Percentiles rank a stretch among this genome's conserved stretches.
phyloP scores from a whole-genome alignment of 768 basidiomycete genomes.

The Trametes gibbosa region DNA sequence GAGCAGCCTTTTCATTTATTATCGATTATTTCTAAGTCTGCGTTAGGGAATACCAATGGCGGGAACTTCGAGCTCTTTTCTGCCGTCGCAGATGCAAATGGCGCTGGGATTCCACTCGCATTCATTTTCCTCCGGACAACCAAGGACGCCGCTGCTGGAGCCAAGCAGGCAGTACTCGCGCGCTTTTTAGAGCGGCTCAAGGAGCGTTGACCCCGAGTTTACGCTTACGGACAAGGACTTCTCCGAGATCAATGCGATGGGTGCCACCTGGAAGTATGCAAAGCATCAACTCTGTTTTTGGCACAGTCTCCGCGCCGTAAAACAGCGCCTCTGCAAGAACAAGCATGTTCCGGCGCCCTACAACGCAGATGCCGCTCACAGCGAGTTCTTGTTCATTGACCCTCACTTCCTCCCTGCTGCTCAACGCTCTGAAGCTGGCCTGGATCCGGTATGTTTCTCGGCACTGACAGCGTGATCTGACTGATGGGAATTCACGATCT shows the following conservation, averaged over 20 bases:
- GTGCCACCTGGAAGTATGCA: constrained; percentile 25
- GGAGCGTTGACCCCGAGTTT: constrained; percentile 21
- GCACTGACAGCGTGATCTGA: too few species aligned
- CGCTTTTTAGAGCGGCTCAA: constrained; percentile 27
- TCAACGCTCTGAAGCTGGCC: neutral
- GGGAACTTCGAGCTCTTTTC: constrained; percentile 33
- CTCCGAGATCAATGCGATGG: constrained; percentile 35
- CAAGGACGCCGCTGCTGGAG: constrained; percentile 17
- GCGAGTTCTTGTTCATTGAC: neutral
- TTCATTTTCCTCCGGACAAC: constrained; percentile 24
- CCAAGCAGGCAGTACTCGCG: constrained; percentile 29
- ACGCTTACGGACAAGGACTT: constrained; percentile 35
- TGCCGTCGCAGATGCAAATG: constrained; percentile 32
- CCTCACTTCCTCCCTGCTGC: neutral
- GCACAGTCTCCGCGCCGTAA: neutral
- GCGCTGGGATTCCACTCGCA: constrained; percentile 34
- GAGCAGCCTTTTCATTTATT: neutral
- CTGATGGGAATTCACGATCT: neutral
- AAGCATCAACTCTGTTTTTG: constrained; percentile 31
- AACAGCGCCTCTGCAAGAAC: neutral
- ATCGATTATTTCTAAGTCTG: neutral
- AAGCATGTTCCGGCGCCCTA: neutral
- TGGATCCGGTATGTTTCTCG: neutral
- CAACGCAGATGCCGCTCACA: neutral
- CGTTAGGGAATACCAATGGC: constrained; percentile 34